Evolutionary conservation across 345 rosid species (phyloP), one percentile per base, ranked within the genome.

Genomic region (Sisymbrium altissimum): DNA sequence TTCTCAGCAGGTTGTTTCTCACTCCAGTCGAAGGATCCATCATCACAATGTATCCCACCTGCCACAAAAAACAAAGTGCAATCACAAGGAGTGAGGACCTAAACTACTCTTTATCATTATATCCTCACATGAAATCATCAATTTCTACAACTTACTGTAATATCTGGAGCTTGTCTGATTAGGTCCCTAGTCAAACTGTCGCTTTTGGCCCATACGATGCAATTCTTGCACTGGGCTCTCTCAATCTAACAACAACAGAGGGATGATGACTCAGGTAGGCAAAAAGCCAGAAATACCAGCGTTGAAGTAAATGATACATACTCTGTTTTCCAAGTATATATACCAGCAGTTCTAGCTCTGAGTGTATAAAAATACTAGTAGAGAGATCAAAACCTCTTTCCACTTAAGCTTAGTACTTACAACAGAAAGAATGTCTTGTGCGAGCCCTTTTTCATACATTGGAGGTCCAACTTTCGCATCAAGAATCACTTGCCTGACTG

Each of bases 401-500:
- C 17, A 45, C 21, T 45, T 15, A 48, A 48, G 11, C 10, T 6
- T n/a, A n/a, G n/a, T 68, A 82, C 97, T 87, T 80, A 92, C 98
- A 75, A 77, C 79, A 53, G 97, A 85, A 38, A 95, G 88, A 61
- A 95, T 85, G 76, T 95, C 97, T 68, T 84, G 78, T 6, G 97
- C 91, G 27, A 95, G 91, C 21, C 94, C 96, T 73, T 84, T 89
- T 77, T 92, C 99, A 81, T 82, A 83, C 64, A 77, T 80, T 41
- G 93, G 99, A 30, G 97, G 97, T 48, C 99, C 96, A 14, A 92
- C 89, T 82, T 95, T 95, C n/a, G 86, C 96, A 75, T 95, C 99
- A 40, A 95, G 82, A 76, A 95, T 83, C 77, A 92, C 93, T 82
- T 46, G 81, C 62, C 46, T 79, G 53, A 92, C 93, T 64, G 99